These are phyloP conservation scores for Epichloe festucae DNA, from an alignment of 2,329 filamentous ascomycete species.

Conservation along the genomic window DNA sequence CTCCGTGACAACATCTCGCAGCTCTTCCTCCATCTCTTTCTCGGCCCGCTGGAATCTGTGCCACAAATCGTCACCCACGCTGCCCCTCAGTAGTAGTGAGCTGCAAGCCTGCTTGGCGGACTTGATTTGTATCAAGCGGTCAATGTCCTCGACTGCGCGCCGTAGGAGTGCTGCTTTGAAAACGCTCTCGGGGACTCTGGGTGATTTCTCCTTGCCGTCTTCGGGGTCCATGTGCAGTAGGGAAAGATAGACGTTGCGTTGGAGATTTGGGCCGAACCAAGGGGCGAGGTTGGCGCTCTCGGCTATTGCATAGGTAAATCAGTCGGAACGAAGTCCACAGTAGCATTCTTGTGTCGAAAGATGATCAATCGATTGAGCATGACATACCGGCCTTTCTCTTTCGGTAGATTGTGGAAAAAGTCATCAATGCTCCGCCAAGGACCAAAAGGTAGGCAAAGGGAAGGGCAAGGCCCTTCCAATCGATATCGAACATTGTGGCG, in stretches of 20 bases:
- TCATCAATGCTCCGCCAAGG: constrained; percentile 75
- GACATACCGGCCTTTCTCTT: constrained; percentile 74
- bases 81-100: constrained; percentile 72
- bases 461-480: constrained; percentile 77
- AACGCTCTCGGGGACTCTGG: constrained; percentile 66
- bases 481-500: constrained; percentile 24
- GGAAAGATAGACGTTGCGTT: constrained; percentile 89
- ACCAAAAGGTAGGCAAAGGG: constrained; percentile 84
- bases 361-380: background rate
- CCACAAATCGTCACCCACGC: constrained; percentile 92
- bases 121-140: constrained; percentile 78
- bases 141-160: constrained; percentile 85
- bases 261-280: constrained; percentile 85
- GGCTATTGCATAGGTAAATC: constrained; percentile 29
- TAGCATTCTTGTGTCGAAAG: background rate
- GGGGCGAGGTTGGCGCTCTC: constrained; percentile 77
- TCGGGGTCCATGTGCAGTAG: constrained; percentile 66
- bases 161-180: constrained; percentile 79
- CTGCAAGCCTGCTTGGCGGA: constrained; percentile 80
- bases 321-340: background rate
- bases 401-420: constrained; percentile 86
- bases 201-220: constrained; percentile 50
- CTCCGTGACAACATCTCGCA: constrained; percentile 88
- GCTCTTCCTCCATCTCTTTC: constrained; percentile 94
- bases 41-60: constrained; percentile 84